Base-by-base conservation (phyloP, 345 rosid genomes). In the Linum usitatissimum region DNA sequence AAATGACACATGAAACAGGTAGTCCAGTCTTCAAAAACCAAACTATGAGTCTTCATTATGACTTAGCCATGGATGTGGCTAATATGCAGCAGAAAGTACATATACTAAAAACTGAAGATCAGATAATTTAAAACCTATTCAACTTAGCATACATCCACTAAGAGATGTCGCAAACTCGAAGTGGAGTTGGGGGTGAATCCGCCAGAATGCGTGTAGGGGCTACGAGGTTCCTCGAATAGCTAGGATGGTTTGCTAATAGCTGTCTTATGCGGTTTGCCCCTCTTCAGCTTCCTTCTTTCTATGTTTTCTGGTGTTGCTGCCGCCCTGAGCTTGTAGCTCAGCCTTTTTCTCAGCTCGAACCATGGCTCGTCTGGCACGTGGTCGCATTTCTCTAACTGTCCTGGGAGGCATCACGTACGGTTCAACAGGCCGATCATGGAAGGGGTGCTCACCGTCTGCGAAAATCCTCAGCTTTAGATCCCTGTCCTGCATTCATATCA, bases 391-490 rank as follows among this genome's bases (percentile, higher is more conserved):
- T 67, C 99, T 78, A 49, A 90, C 87, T 48, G 45, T 73, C 69
- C 96, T 80, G 58, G 96, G 91, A 17, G 97, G 96, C 89, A 86
- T 93, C 67, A 71, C 78, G 21, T 75, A 88, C 17, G 85, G 78
- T 67, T 86, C 96, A 30, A 88, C 74, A 34, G 95, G 85, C 67
- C 77, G 73, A 66, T 90, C 96, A 42, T 77, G 79, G 59, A 93
- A 93, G 14, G 97, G 97, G 72, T 93, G 99, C 68, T 90, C 97
- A 75, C 73, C 62, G 21, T 72, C 89, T 19, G 85, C 75, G 79
- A 93, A 90, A 70, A 90, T 93, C 81, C 99, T 84, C 68, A 93
- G 77, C 77, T 90, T 93, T 53, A 87, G 70, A 75, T 93, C 99
- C 66, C 99, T 80, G 71, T 90, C 99, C 97, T 93, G 77, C 72